These are phyloP conservation scores for Cutaneotrichosporon sp. DNA, from an alignment of 1,284 basidiomycete genomes.

Conservation along the genomic window DNA sequence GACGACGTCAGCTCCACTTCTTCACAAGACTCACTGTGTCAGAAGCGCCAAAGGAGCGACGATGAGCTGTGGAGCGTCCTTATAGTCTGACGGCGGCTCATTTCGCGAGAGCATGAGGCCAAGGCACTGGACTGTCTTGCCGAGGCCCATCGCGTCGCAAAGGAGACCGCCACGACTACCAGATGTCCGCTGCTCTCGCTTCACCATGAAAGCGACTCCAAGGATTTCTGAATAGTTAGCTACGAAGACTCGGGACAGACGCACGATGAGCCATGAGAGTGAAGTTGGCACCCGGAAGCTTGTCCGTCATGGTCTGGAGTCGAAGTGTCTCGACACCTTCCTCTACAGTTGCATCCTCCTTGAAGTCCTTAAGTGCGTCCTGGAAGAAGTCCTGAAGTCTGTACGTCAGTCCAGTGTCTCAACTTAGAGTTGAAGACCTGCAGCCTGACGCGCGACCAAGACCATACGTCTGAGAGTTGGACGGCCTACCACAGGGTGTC, in stretches of 20 bases:
- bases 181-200: slow-evolving; percentile 34
- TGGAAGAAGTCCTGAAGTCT: slow-evolving; percentile 38
- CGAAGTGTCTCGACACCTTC: slow-evolving; percentile 29
- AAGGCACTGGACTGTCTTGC: slow-evolving; percentile 50
- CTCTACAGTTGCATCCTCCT: slow-evolving; percentile 31
- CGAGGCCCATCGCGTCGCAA: slow-evolving; percentile 41
- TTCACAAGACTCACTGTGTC: slow-evolving; percentile 31
- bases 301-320: slow-evolving; percentile 20
- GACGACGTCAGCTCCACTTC: background rate
- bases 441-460: no score
- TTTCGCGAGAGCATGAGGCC: slow-evolving; percentile 42
- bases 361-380: slow-evolving; percentile 33
- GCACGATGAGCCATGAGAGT: slow-evolving; percentile 46
- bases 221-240: slow-evolving; percentile 22
- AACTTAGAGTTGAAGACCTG: no score
- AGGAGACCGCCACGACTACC: slow-evolving; percentile 41
- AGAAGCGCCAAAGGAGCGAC: slow-evolving; percentile 49
- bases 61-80: slow-evolving; percentile 44
- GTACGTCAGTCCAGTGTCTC: background rate
- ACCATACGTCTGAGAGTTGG: no score
- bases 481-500: no score
- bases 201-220: slow-evolving; percentile 48
- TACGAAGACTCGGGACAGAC: background rate
- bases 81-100: slow-evolving; percentile 32
- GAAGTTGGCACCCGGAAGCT: slow-evolving; percentile 28